phyloP scores from a whole-genome alignment of 116 monocot genomes.

The Posidonia oceanica region DNA sequence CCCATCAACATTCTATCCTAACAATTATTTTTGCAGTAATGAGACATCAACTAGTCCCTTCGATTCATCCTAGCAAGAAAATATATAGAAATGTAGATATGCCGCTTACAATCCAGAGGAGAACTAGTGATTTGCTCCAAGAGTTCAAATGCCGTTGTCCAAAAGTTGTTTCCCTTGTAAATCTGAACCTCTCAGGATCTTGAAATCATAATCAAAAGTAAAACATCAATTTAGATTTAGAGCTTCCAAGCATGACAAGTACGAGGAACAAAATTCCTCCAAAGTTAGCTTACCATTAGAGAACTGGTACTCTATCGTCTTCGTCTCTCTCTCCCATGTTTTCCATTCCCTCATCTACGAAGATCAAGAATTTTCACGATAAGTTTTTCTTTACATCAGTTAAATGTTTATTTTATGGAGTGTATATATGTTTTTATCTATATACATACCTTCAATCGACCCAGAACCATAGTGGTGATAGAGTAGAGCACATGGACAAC shows the following conservation, averaged over 20 bases:
- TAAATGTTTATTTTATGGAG: background rate
- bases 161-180: constrained; percentile 24
- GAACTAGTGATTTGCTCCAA: constrained; percentile 18
- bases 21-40: too few relatives aligned
- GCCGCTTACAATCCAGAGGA: constrained; percentile 22
- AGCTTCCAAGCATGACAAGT: background rate
- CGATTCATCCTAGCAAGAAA: background rate
- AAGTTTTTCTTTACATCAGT: background rate
- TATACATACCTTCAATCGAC: constrained; percentile 25
- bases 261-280: too few relatives aligned
- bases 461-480: constrained; percentile 32
- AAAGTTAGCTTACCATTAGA: constrained; percentile 13
- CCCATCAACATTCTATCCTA: too few relatives aligned
- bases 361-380: background rate
- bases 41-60: background rate
- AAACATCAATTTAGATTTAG: background rate
- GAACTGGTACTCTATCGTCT: constrained; percentile 24
- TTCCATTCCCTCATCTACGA: constrained; percentile 30
- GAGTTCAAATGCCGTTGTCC: constrained; percentile 16
- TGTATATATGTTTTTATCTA: background rate
- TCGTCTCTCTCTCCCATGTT: constrained; percentile 32
- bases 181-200: constrained; percentile 18
- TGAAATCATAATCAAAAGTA: background rate
- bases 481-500: constrained; percentile 37
- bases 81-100: background rate